phyloP scores from a whole-genome alignment of 2,329 filamentous ascomycete genomes.

The Fusarium sp. region DNA sequence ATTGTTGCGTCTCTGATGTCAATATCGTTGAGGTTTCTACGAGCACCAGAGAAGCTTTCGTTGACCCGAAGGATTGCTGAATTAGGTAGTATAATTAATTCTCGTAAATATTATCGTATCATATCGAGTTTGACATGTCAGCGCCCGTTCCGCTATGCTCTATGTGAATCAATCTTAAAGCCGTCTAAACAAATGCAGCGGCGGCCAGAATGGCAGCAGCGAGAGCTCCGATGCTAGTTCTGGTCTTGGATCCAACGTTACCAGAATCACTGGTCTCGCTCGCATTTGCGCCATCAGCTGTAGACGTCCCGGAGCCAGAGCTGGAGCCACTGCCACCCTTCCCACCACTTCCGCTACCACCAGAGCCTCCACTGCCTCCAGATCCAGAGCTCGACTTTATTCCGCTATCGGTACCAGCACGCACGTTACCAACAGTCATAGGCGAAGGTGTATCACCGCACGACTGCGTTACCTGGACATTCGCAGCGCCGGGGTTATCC shows the following conservation, averaged over 20 bases:
- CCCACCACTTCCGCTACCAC: not conserved
- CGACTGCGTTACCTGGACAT: constrained; percentile 29
- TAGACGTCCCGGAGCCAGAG: constrained; percentile 4
- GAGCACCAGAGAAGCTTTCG: not conserved
- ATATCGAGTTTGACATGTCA: not conserved
- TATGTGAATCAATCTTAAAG: not conserved
- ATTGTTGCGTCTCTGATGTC: not conserved
- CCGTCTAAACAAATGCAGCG: constrained; percentile 8
- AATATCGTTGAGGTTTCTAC: rapidly evolving
- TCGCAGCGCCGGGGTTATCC: constrained; percentile 10
- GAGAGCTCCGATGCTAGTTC: constrained; percentile 17
- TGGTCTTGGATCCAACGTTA: constrained; percentile 17
- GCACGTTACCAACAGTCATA: constrained; percentile 27
- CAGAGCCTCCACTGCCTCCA: constrained; percentile 11
- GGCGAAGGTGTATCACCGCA: constrained; percentile 25
- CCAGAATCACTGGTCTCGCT: constrained; percentile 15
- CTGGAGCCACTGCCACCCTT: not conserved
- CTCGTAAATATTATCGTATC: constrained; percentile 12
- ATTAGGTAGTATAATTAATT: constrained; percentile 9
- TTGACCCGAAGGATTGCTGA: not conserved
- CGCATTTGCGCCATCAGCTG: constrained; percentile 9
- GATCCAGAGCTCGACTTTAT: constrained; percentile 24
- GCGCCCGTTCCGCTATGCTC: not conserved
- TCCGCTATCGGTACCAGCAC: constrained; percentile 23
- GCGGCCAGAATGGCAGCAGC: constrained; percentile 16